Base-by-base conservation (phyloP, 371 early-diverging fungal species). In the Cladochytrium tenue region DNA sequence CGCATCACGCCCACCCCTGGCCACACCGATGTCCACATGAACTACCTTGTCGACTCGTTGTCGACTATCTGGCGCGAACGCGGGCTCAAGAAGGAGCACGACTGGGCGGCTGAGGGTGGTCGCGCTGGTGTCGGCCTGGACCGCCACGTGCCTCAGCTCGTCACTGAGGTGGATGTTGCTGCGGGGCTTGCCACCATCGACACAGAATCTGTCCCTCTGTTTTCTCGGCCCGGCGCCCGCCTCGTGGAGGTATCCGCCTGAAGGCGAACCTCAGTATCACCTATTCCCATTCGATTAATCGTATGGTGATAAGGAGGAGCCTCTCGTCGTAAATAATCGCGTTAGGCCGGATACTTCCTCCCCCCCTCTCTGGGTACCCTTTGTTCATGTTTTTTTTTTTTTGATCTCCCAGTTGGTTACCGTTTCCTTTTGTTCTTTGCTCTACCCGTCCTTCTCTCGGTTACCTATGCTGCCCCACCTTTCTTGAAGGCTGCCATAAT, bases 1-100 rank as follows among this genome's bases (percentile, higher is more conserved):
- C 91, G 98, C 51, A 96, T 97, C 80, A 97, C 98, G 4, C 98
- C 98, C 10, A 92, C 94, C 51, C 98, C 98, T 26, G 95, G 94
- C 59, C 98, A 98, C 76, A 88, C 81, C 60, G 79, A 74, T 25
- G 83, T 79, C 56, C 93, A 92, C 89, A 89, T 92, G 75, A 88
- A 90, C 63, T 82, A 88, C 35, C 88, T 98, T 56, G 90, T 96
- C 35, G 77, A 83, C n/a, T 90, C 94, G 23, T 82, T 98, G 34
- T 86, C 88, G 59, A 84, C 81, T 26, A 92, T 97, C 65, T 98
- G 96, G 97, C 74, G 81, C 52, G 88, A 90, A 63, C 88, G 93
- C 61, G 88, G 86, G 3, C 87, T 98, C 67, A 92, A 89, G 82
- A 88, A 84, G 67, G 91, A 90, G 56, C 68, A 72, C 51, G 94